These are phyloP conservation scores for Claviceps sorghi DNA, from an alignment of 2,329 filamentous ascomycete genomes.

Conservation along the genomic window DNA sequence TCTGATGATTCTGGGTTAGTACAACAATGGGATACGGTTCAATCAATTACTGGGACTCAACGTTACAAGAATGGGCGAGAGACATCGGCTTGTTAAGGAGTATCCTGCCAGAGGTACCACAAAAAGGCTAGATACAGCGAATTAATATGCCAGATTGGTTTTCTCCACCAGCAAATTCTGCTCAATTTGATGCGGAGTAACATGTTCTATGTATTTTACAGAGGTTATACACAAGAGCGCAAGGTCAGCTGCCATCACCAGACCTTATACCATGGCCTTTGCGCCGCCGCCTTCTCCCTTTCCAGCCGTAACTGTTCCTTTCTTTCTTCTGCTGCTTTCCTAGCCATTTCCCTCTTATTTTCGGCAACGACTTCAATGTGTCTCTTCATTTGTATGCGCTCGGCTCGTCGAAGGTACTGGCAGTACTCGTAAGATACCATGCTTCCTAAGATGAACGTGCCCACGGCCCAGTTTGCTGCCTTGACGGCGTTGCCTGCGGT, in stretches of 20 bases:
- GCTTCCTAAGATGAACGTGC: constrained; percentile 55
- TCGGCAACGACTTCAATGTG: constrained; percentile 51
- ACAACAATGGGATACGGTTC: not conserved
- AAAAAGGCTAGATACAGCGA: not conserved
- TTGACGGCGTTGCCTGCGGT: constrained; percentile 21
- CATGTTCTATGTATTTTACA: not conserved
- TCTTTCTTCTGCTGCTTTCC: constrained; percentile 29
- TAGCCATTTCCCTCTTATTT: constrained; percentile 36
- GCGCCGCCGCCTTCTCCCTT: constrained; percentile 20
- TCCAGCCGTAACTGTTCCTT: constrained; percentile 18
- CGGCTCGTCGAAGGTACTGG: constrained; percentile 55
- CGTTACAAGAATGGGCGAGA: not conserved
- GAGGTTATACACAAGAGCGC: not conserved
- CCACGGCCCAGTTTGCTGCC: constrained; percentile 76
- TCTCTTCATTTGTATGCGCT: constrained; percentile 71
- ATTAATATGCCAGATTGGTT: not conserved
- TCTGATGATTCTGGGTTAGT: not conserved
- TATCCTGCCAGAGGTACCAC: not conserved
- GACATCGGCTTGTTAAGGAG: not conserved
- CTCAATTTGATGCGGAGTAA: not conserved
- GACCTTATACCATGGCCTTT: constrained; percentile 40
- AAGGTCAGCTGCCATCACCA: constrained; percentile 26
- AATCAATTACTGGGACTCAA: not conserved
- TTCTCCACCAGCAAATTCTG: not conserved
- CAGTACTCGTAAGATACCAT: constrained; percentile 72